Conservation (phyloP, 495 filamentous ascomycete species). For the Lasiosphaeria ovina region DNA sequence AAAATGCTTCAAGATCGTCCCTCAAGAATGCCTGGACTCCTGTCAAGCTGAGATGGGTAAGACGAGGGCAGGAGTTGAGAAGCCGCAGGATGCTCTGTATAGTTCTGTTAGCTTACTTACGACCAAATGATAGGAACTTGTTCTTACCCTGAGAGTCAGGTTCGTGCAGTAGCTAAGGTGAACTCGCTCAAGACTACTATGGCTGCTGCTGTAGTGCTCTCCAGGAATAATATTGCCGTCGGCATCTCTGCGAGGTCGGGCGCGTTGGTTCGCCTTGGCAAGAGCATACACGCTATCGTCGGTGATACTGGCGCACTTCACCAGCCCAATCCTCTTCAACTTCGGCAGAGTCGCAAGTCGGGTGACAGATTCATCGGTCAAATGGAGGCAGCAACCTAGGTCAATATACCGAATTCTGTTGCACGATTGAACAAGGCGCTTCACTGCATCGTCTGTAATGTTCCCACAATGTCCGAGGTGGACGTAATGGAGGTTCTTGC, state of each 20-base stretch:
- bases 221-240: conserved; percentile 31
- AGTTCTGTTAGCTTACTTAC: conserved; percentile 19
- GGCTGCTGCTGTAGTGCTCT: conserved; percentile 45
- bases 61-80: conserved; percentile 83
- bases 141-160: conserved; percentile 72
- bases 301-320: conserved; percentile 89
- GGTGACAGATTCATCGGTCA: conserved; percentile 85
- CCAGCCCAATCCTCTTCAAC: conserved; percentile 86
- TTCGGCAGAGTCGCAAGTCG: conserved; percentile 86
- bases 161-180: conserved; percentile 95
- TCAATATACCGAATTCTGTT: conserved; percentile 98
- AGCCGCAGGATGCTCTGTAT: conserved; percentile 82
- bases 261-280: conserved; percentile 56
- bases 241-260: conserved; percentile 51
- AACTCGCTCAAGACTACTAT: conserved; percentile 77
- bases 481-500: conserved; percentile 95
- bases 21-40: conserved; percentile 83
- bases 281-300: conserved; percentile 84
- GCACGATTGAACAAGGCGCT: conserved; percentile 76
- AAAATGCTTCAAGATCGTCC: conserved; percentile 75
- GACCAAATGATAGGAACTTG: background rate
- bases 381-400: conserved; percentile 84
- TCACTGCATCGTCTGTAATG: conserved; percentile 85
- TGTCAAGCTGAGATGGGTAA: conserved; percentile 94
- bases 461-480: conserved; percentile 91